Percentiles rank a stretch among this genome's conserved stretches.
These are phyloP conservation scores for Rhizophagus prolifer DNA, from an alignment of 192 early-diverging fungal species.

Conservation along the genomic window DNA sequence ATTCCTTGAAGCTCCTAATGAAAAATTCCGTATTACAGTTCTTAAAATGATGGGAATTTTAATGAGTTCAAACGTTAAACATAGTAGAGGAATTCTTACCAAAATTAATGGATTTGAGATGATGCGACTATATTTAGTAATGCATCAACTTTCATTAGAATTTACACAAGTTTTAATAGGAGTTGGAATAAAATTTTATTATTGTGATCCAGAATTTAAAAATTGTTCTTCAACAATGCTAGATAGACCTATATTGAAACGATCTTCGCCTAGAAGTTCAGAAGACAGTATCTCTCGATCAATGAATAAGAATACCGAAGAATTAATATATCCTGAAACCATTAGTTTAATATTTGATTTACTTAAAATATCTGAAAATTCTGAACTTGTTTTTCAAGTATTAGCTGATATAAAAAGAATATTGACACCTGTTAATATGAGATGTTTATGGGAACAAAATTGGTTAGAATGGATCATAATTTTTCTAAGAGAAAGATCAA, in stretches of 20 bases:
- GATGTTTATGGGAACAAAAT: slow-evolving; percentile 41
- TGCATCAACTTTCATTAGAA: slow-evolving; percentile 41
- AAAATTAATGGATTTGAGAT: slow-evolving; percentile 40
- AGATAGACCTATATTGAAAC: slow-evolving; percentile 28
- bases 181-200: slow-evolving; percentile 39
- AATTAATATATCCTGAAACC: slow-evolving; percentile 40
- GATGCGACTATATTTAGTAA: slow-evolving; percentile 34
- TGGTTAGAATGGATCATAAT: slow-evolving; percentile 42
- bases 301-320: slow-evolving; percentile 39
- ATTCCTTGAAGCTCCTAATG: slow-evolving; percentile 39
- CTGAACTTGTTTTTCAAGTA: slow-evolving; percentile 41
- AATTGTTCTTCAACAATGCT: slow-evolving; percentile 26
- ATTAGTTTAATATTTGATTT: slow-evolving; percentile 40
- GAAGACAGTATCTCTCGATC: slow-evolving; percentile 18
- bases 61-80: slow-evolving; percentile 42
- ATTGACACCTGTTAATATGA: slow-evolving; percentile 42
- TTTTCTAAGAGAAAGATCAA: slow-evolving; percentile 35
- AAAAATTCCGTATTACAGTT: slow-evolving; percentile 39
- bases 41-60: slow-evolving; percentile 46
- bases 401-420: slow-evolving; percentile 43
- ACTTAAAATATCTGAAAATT: slow-evolving; percentile 33
- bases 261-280: neutral
- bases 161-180: slow-evolving; percentile 42
- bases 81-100: slow-evolving; percentile 35
- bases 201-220: slow-evolving; percentile 39